phyloP scores from a whole-genome alignment of 108 stramenopile genomes.

The Nannochloropsis oceanica region DNA sequence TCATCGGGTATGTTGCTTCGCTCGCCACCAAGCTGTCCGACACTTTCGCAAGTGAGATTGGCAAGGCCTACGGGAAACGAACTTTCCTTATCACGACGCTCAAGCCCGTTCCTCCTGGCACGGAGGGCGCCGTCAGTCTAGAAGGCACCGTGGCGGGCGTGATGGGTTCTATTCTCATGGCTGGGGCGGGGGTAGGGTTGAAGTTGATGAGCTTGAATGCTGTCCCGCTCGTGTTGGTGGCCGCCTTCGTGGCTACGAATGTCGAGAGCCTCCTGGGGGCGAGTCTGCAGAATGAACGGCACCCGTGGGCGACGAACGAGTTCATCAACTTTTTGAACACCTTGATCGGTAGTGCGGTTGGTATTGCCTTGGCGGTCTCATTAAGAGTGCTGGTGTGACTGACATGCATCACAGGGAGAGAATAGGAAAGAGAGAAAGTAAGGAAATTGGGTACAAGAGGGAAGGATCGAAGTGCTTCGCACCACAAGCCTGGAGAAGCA shows the following conservation, averaged over 20 bases:
- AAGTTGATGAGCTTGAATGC: constrained; percentile 40
- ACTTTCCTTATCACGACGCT: constrained; percentile 83
- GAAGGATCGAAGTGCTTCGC: too few relatives aligned
- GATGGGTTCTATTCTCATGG: constrained; percentile 58
- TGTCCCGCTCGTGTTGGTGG: constrained; percentile 46
- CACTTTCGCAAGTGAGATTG: constrained; percentile 85
- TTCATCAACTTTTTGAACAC: constrained; percentile 89
- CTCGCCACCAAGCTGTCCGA: constrained; percentile 81
- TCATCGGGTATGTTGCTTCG: constrained; percentile 67
- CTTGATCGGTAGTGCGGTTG: constrained; percentile 60
- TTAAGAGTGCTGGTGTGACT: not conserved
- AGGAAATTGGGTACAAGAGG: not conserved
- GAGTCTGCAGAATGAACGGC: constrained; percentile 62
- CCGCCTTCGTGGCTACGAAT: constrained; percentile 74
- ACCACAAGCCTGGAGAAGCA: too few relatives aligned
- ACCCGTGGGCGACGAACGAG: constrained; percentile 77
- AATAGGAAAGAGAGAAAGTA: too few relatives aligned
- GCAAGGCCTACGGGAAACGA: constrained; percentile 76
- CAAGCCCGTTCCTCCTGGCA: constrained; percentile 63
- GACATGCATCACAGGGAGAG: too few relatives aligned
- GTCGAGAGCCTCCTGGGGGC: constrained; percentile 80
- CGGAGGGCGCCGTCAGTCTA: constrained; percentile 69
- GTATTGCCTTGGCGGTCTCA: constrained; percentile 42
- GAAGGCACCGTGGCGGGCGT: constrained; percentile 79
- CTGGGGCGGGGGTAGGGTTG: constrained; percentile 47